phyloP scores from a whole-genome alignment of 768 basidiomycete genomes.

The Amanita exitialis region DNA sequence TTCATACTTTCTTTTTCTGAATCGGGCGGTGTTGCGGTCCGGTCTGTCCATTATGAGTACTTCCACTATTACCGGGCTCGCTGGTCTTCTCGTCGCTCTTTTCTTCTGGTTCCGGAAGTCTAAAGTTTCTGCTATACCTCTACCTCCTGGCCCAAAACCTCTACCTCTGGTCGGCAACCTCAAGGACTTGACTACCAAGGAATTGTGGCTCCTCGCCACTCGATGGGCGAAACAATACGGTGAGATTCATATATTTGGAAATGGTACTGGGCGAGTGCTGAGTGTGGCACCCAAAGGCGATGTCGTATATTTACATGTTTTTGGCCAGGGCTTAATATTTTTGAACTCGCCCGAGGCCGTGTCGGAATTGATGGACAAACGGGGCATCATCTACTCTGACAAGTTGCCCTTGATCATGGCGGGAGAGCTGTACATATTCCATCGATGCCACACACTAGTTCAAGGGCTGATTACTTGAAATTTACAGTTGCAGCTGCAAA shows the following conservation, averaged over 20 bases:
- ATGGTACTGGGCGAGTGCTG: constrained; percentile 3
- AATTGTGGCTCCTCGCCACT: constrained; percentile 55
- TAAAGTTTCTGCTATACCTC: constrained; percentile 27
- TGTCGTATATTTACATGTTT: constrained; percentile 53
- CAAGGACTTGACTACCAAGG: constrained; percentile 44
- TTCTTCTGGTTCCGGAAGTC: constrained; percentile 33
- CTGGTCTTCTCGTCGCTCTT: constrained; percentile 27
- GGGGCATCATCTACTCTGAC: constrained; percentile 66
- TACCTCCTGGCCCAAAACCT: constrained; percentile 63
- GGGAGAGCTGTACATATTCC: constrained; percentile 50
- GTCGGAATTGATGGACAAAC: constrained; percentile 58
- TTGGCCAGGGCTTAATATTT: constrained; percentile 61
- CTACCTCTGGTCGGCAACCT: constrained; percentile 59
- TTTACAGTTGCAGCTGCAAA: constrained; percentile 47
- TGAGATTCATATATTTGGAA: constrained; percentile 18
- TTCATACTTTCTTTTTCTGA: not conserved
- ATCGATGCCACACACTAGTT: constrained; percentile 3
- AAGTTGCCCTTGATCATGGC: constrained; percentile 62
- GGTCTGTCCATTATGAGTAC: constrained; percentile 11
- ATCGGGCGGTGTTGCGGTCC: not conserved
- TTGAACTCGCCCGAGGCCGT: constrained; percentile 50
- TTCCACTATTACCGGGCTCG: constrained; percentile 21
- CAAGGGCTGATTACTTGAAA: constrained; percentile 9
- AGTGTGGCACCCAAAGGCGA: constrained; percentile 32
- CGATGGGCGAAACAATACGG: constrained; percentile 59